Evolutionary conservation across 2,329 filamentous ascomycete species (phyloP), one percentile per base, ranked within the genome.

Genomic region (Stemphylium vesicarium): DNA sequence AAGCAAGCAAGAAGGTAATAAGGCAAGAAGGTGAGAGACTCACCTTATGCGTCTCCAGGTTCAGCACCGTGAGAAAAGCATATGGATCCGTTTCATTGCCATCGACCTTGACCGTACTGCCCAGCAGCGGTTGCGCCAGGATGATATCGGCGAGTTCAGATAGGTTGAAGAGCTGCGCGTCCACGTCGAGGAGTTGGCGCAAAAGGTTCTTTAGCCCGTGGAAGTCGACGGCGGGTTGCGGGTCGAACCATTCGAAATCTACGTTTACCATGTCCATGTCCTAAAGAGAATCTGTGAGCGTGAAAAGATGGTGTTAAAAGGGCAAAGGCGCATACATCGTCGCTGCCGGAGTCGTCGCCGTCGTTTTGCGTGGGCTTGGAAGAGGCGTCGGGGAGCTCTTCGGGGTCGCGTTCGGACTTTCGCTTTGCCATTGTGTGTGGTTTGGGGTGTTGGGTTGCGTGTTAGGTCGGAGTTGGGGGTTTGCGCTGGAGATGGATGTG

Each of bases 171-270:
- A 96, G 82, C 56, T 88, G 84, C 41, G 89, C 84, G 78, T 99
- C 95, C 49, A 90, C 86, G 75, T 98, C 95, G 75, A 99, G 88
- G 37, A 99, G 86, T 77, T 99, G 95, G 56, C 94, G 90, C 56
- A 97, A 78, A 7, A 99, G 86, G 9, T 87, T 89, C 77, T 97
- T 97, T 66, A 96, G 85, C 54, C 95, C 95, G 78, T 98, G 94
- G 77, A 98, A 98, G 77, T 99, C 95, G 67, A 96, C 84, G 7
- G 90, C 86, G 2, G 90, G 83, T 67, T 95, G 89, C 59, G 94
- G 96, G 78, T 97, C 96, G 80, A 98, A 99, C 90, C 92, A 98
- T 80, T 99, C 95, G 70, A 99, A 99, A 63, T 98, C 94, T 53
- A 98, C 92, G 72, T 98, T 89, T 63, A 99, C 87, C 75, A 94